Conservation (phyloP, 2,329 filamentous ascomycete species). For the Taxawa tesnikishii region DNA sequence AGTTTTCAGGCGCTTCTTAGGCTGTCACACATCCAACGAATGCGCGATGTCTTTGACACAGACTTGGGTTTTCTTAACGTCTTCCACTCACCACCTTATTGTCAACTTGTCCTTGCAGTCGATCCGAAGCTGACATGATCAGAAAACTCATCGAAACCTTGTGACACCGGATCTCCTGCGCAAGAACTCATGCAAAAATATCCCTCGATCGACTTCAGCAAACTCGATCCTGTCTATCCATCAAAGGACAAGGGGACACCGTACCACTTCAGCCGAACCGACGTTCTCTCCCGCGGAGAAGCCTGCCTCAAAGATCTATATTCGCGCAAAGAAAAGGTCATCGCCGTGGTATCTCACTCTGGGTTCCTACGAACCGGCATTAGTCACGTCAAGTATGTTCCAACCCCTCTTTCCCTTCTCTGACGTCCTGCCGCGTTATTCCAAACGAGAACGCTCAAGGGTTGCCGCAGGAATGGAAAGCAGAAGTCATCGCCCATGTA, state of each 20-base stretch:
- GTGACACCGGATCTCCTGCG: conserved; percentile 47
- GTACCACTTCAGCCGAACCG: conserved; percentile 42
- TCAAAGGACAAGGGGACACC: conserved; percentile 44
- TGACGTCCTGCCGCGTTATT: no score
- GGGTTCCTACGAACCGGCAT: conserved; percentile 49
- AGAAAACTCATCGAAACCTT: conserved; percentile 39
- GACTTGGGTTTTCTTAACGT: not conserved
- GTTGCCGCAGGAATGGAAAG: no score
- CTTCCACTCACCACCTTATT: not conserved
- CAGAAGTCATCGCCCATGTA: no score
- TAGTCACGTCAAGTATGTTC: conserved; percentile 27
- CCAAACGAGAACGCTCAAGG: no score
- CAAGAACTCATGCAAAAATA: conserved; percentile 35
- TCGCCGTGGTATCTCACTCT: conserved; percentile 54
- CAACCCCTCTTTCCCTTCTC: not conserved
- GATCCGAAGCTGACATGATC: not conserved
- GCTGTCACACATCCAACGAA: no score
- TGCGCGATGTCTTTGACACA: no score
- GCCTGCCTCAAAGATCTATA: conserved; percentile 38
- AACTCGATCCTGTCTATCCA: conserved; percentile 48
- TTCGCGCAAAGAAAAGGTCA: conserved; percentile 44
- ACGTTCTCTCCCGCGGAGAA: conserved; percentile 45
- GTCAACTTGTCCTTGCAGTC: not conserved
- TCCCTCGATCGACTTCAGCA: conserved; percentile 43
- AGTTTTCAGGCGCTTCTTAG: no score